Conservation (phyloP, 2,329 filamentous ascomycete species). For the Calonectria honghensis region DNA sequence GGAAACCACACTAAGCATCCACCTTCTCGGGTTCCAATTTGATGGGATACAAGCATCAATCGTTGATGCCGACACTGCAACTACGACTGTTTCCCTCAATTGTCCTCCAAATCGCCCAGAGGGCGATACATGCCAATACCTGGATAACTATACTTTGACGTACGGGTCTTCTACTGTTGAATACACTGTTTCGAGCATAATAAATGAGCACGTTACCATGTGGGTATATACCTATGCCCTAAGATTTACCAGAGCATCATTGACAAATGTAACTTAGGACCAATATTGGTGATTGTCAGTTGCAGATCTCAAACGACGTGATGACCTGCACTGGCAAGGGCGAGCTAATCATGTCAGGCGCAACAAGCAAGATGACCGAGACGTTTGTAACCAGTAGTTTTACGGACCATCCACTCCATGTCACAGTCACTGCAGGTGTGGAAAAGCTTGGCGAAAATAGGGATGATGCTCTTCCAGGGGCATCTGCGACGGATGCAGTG, state of each 20-base stretch:
- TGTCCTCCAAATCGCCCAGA: background rate
- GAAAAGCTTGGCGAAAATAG: background rate
- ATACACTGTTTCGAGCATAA: slow-evolving; percentile 5
- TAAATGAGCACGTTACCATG: background rate
- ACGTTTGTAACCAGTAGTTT: slow-evolving; percentile 2
- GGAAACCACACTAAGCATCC: background rate
- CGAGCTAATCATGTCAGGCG: background rate
- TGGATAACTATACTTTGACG: slow-evolving; percentile 4
- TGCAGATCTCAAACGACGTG: slow-evolving; percentile 1
- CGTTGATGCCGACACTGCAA: background rate
- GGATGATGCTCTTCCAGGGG: background rate
- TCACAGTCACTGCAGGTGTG: background rate
- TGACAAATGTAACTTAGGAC: background rate
- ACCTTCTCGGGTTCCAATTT: background rate
- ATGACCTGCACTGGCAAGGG: slow-evolving; percentile 5
- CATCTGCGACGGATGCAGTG: background rate
- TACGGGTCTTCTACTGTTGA: slow-evolving; percentile 1
- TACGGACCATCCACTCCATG: background rate
- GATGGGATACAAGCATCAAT: slow-evolving; percentile 14
- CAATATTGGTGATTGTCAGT: slow-evolving; percentile 7
- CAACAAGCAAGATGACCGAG: slow-evolving; percentile 8
- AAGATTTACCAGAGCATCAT: too few species aligned
- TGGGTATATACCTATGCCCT: background rate
- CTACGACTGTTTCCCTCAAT: background rate
- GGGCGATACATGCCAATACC: slow-evolving; percentile 1